Base-by-base conservation (phyloP, 1,284 basidiomycete genomes). In the Malassezia sp. region DNA sequence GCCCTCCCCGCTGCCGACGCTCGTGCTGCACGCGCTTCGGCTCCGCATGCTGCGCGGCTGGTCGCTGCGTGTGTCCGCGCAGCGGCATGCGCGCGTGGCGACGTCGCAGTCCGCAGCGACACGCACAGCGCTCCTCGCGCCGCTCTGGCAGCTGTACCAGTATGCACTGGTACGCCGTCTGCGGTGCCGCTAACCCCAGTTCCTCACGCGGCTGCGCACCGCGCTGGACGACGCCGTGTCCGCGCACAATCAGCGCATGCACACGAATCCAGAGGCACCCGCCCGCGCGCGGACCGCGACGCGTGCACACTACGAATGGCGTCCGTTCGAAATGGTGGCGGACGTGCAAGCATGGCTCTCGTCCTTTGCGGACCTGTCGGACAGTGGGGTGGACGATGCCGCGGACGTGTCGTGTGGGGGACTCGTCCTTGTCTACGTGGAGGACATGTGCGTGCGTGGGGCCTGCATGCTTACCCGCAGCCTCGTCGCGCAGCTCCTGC, bases 21-120 rank as follows among this genome's bases (percentile, higher is more conserved):
- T 50, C 12, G 31, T 50, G 24, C 40, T 50, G 14, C 29, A 42
- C n/a, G 30, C 36, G 28, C 43, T 50, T 14, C 48, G 48, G 5
- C 38, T 50, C 26, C 48, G 48, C 21, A 40, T 50, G 48, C 37
- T 50, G 31, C 48, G 43, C 24, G 20, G 43, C 27, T 50, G 48
- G 48, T 17, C 42, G 8, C 14, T 20, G 28, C 38, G 28, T 7
- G 12, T 41, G 5, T 14, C 14, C 9, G 22, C 17, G n/a, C 22
- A 34, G 32, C 42, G 48, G 3, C 6, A 7, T 23, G 27, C 36
- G 11, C 42, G 22, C 8, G 30, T 34, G 1, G 24, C 15, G 0
- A 24, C 12, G 9, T 17, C 26, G 11, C 27, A 9, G 1, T 9
- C 30, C 8, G 18, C 36, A 17, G 11, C 29, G 20, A 12, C 30